A percentile compares a stretch with the other conserved stretches of the same genome.
These are phyloP conservation scores for Oryza meridionalis DNA, from an alignment of 176 grass and related monocot species.

Conservation along the genomic window DNA sequence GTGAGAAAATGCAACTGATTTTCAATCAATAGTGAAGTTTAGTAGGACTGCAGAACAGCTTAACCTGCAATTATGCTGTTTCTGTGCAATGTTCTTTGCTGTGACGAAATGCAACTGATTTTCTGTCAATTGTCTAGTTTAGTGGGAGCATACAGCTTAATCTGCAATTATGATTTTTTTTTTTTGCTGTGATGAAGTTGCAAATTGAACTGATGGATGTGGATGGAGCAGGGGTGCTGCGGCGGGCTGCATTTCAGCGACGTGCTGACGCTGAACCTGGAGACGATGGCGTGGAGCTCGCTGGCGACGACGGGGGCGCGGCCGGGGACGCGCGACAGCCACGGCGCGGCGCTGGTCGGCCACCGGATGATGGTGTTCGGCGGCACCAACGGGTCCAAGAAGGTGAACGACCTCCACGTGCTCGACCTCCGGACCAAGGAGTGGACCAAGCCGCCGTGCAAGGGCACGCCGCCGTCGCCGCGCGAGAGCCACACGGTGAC, in stretches of 20 bases:
- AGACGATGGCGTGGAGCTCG: constrained; percentile 87
- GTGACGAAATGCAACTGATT: not conserved
- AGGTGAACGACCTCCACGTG: constrained; percentile 87
- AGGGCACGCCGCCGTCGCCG: constrained; percentile 65
- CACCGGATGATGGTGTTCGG: constrained; percentile 94
- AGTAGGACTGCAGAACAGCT: too few relatives aligned
- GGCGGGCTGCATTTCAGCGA: constrained; percentile 95
- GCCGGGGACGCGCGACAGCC: constrained; percentile 92
- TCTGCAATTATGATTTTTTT: not conserved
- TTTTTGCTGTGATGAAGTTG: not conserved
- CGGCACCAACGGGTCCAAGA: constrained; percentile 83
- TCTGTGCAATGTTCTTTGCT: not conserved
- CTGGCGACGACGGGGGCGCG: constrained; percentile 70
- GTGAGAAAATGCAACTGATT: not conserved
- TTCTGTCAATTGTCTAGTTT: not conserved
- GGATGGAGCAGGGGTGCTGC: constrained; percentile 74
- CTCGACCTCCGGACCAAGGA: constrained; percentile 80
- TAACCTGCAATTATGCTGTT: not conserved
- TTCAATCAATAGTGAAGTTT: not conserved
- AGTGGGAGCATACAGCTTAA: too few relatives aligned
- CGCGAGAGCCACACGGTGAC: constrained; percentile 89
- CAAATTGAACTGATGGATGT: not conserved
- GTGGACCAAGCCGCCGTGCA: constrained; percentile 74
- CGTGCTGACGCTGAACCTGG: constrained; percentile 75
- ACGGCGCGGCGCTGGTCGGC: constrained; percentile 60